Percentiles rank a stretch among this genome's conserved stretches.
These are phyloP conservation scores for Trichocomaceae sp. DNA, from an alignment of 2,329 filamentous ascomycete species.

Conservation along the genomic window DNA sequence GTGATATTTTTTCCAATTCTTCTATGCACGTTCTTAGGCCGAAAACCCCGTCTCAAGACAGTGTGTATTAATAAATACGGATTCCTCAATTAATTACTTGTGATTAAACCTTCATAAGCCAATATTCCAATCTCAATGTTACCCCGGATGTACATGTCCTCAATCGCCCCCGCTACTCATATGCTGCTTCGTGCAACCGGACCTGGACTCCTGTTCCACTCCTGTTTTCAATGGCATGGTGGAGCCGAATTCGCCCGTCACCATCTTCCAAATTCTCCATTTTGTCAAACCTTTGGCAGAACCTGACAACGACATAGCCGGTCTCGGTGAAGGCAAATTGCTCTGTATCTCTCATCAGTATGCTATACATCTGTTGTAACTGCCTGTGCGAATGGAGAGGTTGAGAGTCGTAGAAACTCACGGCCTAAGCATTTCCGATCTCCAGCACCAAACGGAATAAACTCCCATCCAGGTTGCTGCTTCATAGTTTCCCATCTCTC, in stretches of 20 bases:
- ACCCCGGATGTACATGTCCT: too few relatives aligned
- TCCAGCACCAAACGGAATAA: conserved; percentile 24
- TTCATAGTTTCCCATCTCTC: conserved; percentile 11
- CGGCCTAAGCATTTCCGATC: conserved; percentile 23
- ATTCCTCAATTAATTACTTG: too few relatives aligned
- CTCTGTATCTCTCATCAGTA: background rate
- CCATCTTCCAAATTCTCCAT: conserved; percentile 13
- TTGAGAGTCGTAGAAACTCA: background rate
- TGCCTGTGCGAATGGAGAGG: too few relatives aligned
- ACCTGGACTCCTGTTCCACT: conserved; percentile 13
- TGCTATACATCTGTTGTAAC: too few relatives aligned
- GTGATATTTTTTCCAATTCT: too few relatives aligned
- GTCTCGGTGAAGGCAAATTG: conserved; percentile 15
- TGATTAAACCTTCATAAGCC: too few relatives aligned
- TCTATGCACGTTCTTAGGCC: too few relatives aligned
- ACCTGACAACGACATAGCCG: conserved; percentile 9
- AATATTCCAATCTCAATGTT: too few relatives aligned
- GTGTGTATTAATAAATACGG: too few relatives aligned
- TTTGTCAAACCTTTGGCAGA: conserved; percentile 11
- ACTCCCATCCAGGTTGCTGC: conserved; percentile 39
- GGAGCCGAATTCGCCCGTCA: conserved; percentile 12
- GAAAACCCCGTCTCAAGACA: too few relatives aligned
- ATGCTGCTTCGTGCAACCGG: conserved; percentile 7
- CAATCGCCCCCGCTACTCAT: background rate
- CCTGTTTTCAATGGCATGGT: conserved; percentile 13